Conservation (phyloP, 345 rosid genomes). For the Lumnitzera racemosa region DNA sequence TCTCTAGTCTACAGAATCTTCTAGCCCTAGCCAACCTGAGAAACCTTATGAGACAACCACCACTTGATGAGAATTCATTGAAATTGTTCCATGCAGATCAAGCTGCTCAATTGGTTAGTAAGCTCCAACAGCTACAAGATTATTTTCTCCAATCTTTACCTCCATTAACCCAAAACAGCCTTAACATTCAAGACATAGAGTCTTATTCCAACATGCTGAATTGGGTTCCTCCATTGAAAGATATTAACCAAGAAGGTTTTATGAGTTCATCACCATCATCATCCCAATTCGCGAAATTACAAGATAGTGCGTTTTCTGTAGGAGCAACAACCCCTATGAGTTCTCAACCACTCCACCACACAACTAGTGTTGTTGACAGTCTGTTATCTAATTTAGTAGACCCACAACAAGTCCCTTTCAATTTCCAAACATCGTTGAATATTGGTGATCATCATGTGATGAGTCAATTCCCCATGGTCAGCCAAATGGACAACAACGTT, state of each 20-base stretch:
- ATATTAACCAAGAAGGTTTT: too few relatives aligned
- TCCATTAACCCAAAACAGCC: slow-evolving; percentile 1
- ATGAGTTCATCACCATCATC: neutral
- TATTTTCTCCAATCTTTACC: neutral
- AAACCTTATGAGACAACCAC: slow-evolving; percentile 13
- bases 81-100: neutral
- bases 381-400: neutral
- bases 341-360: slow-evolving; percentile 11
- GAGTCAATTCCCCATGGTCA: slow-evolving; percentile 21
- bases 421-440: slow-evolving; percentile 38
- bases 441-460: slow-evolving; percentile 10
- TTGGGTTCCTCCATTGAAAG: too few relatives aligned
- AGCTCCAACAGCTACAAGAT: slow-evolving; percentile 1
- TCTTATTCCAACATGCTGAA: neutral
- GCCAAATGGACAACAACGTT: slow-evolving; percentile 14
- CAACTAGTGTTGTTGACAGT: neutral
- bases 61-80: slow-evolving; percentile 11
- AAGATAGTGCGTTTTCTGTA: neutral
- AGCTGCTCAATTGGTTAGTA: neutral
- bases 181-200: slow-evolving; percentile 3
- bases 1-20: slow-evolving; percentile 39
- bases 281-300: slow-evolving; percentile 1
- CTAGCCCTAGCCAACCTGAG: slow-evolving; percentile 20
- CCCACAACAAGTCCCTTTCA: slow-evolving; percentile 26
- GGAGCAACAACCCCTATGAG: neutral